A percentile compares a stretch with the other conserved stretches of the same genome.
Conservation (phyloP, 1,139 yeast genomes). For the Suhomyces bolitotheri region DNA sequence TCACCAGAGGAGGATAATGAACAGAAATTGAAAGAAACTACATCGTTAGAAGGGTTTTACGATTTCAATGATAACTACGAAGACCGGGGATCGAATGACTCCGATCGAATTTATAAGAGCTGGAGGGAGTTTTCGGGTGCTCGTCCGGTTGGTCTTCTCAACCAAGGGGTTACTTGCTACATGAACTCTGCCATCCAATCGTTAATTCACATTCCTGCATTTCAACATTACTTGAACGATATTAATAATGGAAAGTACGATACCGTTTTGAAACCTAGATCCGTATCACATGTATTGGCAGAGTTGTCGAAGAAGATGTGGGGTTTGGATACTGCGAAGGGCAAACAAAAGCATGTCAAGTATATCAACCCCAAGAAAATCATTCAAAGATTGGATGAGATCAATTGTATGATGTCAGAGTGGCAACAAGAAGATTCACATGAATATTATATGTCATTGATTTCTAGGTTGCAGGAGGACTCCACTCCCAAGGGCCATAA, state of each 20-base stretch:
- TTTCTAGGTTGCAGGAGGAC: conserved; percentile 88
- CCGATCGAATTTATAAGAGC: conserved; percentile 55
- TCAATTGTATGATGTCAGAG: conserved; percentile 93
- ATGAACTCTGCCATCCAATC: conserved; percentile 95
- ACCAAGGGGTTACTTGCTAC: conserved; percentile 95
- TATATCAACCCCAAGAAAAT: conserved; percentile 74
- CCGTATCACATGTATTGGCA: conserved; percentile 74
- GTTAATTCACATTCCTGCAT: conserved; percentile 84
- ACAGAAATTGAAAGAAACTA: conserved; percentile 8
- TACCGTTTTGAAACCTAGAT: conserved; percentile 47
- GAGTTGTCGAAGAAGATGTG: conserved; percentile 70
- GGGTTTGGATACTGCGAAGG: conserved; percentile 34
- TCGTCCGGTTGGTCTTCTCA: conserved; percentile 74
- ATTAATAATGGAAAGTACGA: conserved; percentile 54
- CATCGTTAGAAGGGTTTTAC: conserved; percentile 39
- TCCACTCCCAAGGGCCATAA: conserved; percentile 86
- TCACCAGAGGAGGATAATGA: conserved; percentile 40
- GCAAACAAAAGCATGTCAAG: conserved; percentile 28
- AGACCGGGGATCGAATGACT: conserved; percentile 61
- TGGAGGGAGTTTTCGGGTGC: conserved; percentile 53
- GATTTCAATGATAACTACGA: conserved; percentile 50
- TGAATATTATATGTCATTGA: conserved; percentile 89
- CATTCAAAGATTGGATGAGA: conserved; percentile 72
- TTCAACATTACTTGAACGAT: conserved; percentile 78
- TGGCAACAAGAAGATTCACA: conserved; percentile 99